Evolutionary conservation across 441 rosid genomes (phyloP), one percentile per base, ranked within the genome.

Genomic region (Macaranga tanarius): DNA sequence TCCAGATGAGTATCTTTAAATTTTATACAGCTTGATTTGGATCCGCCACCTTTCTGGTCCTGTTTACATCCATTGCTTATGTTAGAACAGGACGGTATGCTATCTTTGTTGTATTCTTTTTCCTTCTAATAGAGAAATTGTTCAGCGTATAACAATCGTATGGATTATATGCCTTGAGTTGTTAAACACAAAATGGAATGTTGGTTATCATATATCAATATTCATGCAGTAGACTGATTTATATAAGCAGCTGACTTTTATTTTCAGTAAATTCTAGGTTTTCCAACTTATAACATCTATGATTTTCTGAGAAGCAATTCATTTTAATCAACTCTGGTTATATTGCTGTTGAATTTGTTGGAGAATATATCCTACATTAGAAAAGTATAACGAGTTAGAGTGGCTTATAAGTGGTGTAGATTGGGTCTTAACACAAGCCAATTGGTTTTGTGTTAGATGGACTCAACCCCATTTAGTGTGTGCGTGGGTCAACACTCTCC

Each of bases 271-370:
- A 12, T 20, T 19, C 20, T 31, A 50, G 42, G 65, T 28, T 60
- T 52, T 62, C 50, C 40, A 48, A 52, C 20, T 60, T 44, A n/a
- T 44, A 31, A 4, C 47, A 19, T 54, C 62, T 40, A 34, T 23
- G 22, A 16, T 34, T 22, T 31, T 64, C 4, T 22, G n/a, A 70
- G 54, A 31, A 55, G n/a, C 25, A 34, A 38, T 62, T 56, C 34
- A 38, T 38, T 68, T 68, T 20, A 40, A 5, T 69, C 3, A 11
- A 38, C 25, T 63, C 66, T 61, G 54, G 61, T 73, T 74, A 45
- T 75, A 44, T 65, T 80, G 65, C 54, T 48, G 60, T 72, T 66
- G 57, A 62, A 56, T 75, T 76, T 51, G n/a, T n/a, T n/a, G n/a
- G n/a, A n/a, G n/a, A n/a, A n/a, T n/a, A n/a, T n/a, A n/a, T n/a